These are phyloP conservation scores for Tolypocladium ophioglossoides DNA, from an alignment of 2,329 filamentous ascomycete species.

Conservation along the genomic window DNA sequence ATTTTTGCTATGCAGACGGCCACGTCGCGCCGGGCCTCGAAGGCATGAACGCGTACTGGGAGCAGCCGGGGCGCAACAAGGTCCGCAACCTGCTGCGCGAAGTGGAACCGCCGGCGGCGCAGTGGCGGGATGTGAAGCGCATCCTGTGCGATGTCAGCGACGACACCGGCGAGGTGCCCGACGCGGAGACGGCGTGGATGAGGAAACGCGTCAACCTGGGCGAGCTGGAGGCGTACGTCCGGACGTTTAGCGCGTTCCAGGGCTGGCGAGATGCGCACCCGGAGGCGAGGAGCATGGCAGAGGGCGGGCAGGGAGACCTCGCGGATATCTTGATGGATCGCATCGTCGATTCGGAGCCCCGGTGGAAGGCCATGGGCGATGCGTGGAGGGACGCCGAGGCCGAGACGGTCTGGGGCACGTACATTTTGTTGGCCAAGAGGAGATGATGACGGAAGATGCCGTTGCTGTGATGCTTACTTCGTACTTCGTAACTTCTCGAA, in stretches of 20 bases:
- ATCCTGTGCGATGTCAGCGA: conserved; percentile 48
- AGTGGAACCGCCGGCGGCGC: conserved; percentile 37
- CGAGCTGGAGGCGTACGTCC: conserved; percentile 48
- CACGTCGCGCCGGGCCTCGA: conserved; percentile 32
- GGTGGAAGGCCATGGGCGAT: conserved; percentile 37
- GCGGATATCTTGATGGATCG: conserved; percentile 52
- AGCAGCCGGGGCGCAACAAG: conserved; percentile 46
- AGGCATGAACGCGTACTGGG: conserved; percentile 49
- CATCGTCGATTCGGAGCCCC: conserved; percentile 41
- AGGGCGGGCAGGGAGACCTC: conserved; percentile 49
- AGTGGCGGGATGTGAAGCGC: conserved; percentile 42
- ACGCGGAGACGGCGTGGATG: conserved; percentile 35
- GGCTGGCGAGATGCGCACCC: conserved; percentile 48
- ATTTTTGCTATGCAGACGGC: conserved; percentile 42
- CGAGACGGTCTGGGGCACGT: conserved; percentile 51
- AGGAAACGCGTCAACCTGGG: conserved; percentile 42
- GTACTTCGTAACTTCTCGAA: background rate
- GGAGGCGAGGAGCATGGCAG: conserved; percentile 32
- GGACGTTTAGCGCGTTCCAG: conserved; percentile 50
- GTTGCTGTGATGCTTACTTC: background rate
- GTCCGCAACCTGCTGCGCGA: conserved; percentile 39
- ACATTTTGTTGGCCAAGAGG: conserved; percentile 44
- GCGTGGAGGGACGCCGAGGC: conserved; percentile 43
- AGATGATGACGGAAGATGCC: conserved; percentile 1
- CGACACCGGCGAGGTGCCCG: conserved; percentile 17